Evolutionary conservation across 345 rosid genomes (phyloP).

Genomic region (Heritiera littoralis): DNA sequence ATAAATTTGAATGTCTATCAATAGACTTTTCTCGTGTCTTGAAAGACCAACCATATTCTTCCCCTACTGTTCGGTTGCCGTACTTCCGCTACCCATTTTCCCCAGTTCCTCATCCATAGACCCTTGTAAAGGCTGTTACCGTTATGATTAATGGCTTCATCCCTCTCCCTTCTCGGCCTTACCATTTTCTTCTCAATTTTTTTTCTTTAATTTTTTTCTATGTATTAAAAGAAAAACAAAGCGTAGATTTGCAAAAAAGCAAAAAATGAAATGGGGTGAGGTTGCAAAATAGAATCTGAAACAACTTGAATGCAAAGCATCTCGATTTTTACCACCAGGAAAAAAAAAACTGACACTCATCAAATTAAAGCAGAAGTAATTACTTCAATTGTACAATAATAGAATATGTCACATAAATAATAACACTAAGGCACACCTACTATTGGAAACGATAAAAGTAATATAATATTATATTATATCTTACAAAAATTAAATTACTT

Average conservation of each 20-base stretch:
- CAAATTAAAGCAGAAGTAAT: too few relatives aligned
- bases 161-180: slow-evolving; percentile 19
- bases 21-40: slow-evolving; percentile 33
- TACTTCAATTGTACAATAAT: too few relatives aligned
- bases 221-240: background rate
- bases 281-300: too few relatives aligned
- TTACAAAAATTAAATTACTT: too few relatives aligned
- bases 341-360: too few relatives aligned
- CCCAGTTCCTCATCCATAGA: slow-evolving; percentile 77
- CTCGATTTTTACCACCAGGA: too few relatives aligned
- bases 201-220: background rate
- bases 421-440: too few relatives aligned
- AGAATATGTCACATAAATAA: too few relatives aligned
- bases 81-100: slow-evolving; percentile 75
- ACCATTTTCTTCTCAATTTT: slow-evolving; percentile 16
- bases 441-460: too few relatives aligned
- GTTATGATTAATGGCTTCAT: background rate
- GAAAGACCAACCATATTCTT: slow-evolving; percentile 69
- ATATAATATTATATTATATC: too few relatives aligned
- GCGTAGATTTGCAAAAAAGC: background rate
- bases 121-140: slow-evolving; percentile 43
- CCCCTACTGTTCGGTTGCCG: slow-evolving; percentile 55
- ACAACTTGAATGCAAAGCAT: too few relatives aligned
- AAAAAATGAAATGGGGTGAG: background rate
- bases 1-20: slow-evolving; percentile 39